Evolutionary conservation across 257 asterid genomes (phyloP), one percentile per base, ranked within the genome.

Genomic region (Solanum sejunctum): DNA sequence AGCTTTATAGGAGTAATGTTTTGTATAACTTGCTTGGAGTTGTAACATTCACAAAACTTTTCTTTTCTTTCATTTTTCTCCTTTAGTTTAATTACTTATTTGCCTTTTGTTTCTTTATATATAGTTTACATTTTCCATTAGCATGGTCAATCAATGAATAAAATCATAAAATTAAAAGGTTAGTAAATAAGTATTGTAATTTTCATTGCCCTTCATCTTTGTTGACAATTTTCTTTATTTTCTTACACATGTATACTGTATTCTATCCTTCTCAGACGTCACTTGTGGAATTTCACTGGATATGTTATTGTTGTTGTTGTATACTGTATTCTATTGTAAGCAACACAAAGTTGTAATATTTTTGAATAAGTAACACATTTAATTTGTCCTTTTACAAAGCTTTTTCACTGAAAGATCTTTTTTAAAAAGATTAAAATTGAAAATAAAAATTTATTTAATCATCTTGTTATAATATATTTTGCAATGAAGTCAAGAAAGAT

Each of bases 401-500:
- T 47, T 47, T 47, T 47, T 47, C 51, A 8, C 51, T 47, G 3
- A 47, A 47, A 47, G 51, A 26, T 26, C 1, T 45, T 45, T 8
- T 41, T 45, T 45, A 1, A 45, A 45, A 8, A 45, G 51, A 3
- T 45, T 45, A 45, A 45, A 8, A 9, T 45, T 45, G 4, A 45
- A 45, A 9, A 57, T 9, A 20, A 20, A 57, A 9, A 20, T 20
- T 20, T n/a, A 20, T 58, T 58, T 4, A 3, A 0, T n/a, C 3
- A 57, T 9, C 3, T 0, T 0, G 8, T 9, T 57, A 57, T 57
- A 57, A 57, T 57, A 18, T 20, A 20, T 55, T 15, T 55, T 55
- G 60, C 60, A 6, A 55, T 55, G 17, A 55, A 55, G 91, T 88
- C 84, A 87, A 88, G 85, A 70, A 47, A 66, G 90, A 21, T 88